A percentile compares a stretch with the other conserved stretches of the same genome.
Conservation (phyloP, 306 rosid species). For the Sicyos edulis region DNA sequence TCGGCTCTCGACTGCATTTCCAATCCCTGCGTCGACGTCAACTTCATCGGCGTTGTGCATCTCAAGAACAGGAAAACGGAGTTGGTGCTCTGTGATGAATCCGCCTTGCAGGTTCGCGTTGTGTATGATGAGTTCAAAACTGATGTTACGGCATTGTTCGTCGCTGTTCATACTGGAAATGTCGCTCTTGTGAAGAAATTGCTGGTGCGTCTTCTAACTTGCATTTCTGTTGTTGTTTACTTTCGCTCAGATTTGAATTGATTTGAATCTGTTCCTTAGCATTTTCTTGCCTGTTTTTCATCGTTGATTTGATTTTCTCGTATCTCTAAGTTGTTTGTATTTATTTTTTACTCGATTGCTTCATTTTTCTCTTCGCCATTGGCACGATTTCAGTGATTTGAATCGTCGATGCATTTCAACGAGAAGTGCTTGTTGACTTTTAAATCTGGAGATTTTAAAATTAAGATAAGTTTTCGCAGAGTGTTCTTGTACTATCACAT, state of each 20-base stretch:
- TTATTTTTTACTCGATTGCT: not conserved
- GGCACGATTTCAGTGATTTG: constrained; percentile 1
- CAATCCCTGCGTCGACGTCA: constrained; percentile 78
- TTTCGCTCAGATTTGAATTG: constrained; percentile 20
- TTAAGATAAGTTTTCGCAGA: not conserved
- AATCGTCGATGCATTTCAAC: not conserved
- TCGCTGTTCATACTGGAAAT: constrained; percentile 74
- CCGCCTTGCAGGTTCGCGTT: constrained; percentile 50
- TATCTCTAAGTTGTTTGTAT: not conserved
- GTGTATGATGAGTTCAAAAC: constrained; percentile 62
- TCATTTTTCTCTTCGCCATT: not conserved
- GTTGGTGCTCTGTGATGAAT: constrained; percentile 43
- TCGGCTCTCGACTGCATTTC: constrained; percentile 47
- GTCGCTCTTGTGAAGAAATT: constrained; percentile 51
- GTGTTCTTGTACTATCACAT: not conserved
- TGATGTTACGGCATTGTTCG: constrained; percentile 80
- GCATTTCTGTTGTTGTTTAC: constrained; percentile 9
- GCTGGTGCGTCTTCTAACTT: constrained; percentile 40
- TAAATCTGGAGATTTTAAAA: not conserved
- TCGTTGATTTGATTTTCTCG: too few species aligned
- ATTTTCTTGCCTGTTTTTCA: too few species aligned
- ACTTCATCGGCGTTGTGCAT: constrained; percentile 69
- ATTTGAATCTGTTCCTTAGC: not conserved
- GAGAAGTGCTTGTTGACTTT: constrained; percentile 13
- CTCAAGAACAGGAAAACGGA: constrained; percentile 49